Conservation (phyloP, 495 filamentous ascomycete species). For the Xylaria curta region DNA sequence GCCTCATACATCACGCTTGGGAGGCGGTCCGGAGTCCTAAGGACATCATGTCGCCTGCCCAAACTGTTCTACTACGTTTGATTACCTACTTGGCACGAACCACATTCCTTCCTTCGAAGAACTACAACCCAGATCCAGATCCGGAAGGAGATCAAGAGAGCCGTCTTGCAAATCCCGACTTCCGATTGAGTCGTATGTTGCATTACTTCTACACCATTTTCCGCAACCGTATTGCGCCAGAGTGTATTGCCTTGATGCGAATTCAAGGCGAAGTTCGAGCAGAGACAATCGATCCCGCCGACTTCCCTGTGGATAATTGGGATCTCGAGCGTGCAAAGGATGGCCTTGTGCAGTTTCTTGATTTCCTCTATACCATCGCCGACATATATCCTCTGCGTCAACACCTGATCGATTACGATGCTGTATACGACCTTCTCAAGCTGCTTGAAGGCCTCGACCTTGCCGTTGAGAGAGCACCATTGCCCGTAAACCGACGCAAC, state of each 20-base stretch:
- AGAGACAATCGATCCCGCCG: slow-evolving; percentile 58
- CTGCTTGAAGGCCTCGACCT: slow-evolving; percentile 85
- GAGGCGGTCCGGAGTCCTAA: slow-evolving; percentile 89
- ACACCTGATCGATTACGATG: slow-evolving; percentile 89
- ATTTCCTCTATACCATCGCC: slow-evolving; percentile 90
- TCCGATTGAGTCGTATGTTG: slow-evolving; percentile 65
- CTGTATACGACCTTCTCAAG: slow-evolving; percentile 80
- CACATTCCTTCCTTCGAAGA: slow-evolving; percentile 47
- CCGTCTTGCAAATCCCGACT: slow-evolving; percentile 45
- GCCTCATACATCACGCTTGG: slow-evolving; percentile 87
- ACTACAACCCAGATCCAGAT: slow-evolving; percentile 62
- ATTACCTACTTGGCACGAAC: slow-evolving; percentile 84
- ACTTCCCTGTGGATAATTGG: slow-evolving; percentile 94
- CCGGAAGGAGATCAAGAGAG: slow-evolving; percentile 49
- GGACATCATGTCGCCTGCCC: slow-evolving; percentile 93
- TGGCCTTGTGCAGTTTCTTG: slow-evolving; percentile 88
- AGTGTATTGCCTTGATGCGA: slow-evolving; percentile 90
- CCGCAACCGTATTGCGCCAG: slow-evolving; percentile 87
- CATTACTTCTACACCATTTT: slow-evolving; percentile 92
- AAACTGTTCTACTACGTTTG: slow-evolving; percentile 88
- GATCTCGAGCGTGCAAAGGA: slow-evolving; percentile 90
- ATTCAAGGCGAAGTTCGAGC: slow-evolving; percentile 86
- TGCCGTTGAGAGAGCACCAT: slow-evolving; percentile 76
- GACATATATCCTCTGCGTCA: slow-evolving; percentile 64
- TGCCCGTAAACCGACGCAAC: slow-evolving; percentile 50